These are phyloP conservation scores for Fomitopsis betulina DNA, from an alignment of 1,284 basidiomycete species.

Conservation along the genomic window DNA sequence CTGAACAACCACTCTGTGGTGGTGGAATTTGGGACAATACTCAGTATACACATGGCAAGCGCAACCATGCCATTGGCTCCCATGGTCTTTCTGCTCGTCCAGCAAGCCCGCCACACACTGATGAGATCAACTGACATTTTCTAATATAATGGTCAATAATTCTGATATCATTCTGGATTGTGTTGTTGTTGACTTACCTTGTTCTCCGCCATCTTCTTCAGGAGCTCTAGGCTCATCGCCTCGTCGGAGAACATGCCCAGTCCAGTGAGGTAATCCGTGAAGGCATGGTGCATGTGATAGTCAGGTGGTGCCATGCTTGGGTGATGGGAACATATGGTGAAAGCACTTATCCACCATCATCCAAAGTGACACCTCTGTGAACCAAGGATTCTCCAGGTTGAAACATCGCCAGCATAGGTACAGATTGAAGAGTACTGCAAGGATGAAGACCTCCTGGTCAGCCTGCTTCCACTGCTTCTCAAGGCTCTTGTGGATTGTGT, in stretches of 20 bases:
- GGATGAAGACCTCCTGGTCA: constrained; percentile 34
- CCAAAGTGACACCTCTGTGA: not conserved
- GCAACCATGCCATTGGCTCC: not conserved
- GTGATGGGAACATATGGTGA: no score
- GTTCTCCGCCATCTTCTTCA: not conserved
- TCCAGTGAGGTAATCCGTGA: no score
- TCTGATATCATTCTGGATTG: no score
- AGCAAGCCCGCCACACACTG: not conserved
- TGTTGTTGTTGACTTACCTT: not conserved
- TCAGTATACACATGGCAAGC: constrained; percentile 9
- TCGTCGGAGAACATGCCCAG: not conserved
- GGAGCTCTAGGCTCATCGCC: not conserved
- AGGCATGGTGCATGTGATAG: no score
- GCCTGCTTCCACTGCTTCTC: constrained; percentile 28
- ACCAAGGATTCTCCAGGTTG: not conserved
- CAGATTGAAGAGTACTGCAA: constrained; percentile 21
- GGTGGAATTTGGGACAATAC: constrained; percentile 15
- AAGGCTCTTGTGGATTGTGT: constrained; percentile 19
- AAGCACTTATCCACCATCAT: not conserved
- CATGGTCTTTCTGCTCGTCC: not conserved
- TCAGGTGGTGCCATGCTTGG: no score
- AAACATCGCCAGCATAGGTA: not conserved
- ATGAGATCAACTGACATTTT: not conserved
- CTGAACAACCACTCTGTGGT: constrained; percentile 18
- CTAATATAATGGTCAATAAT: no score